Base-by-base conservation (phyloP, 768 basidiomycete genomes). In the Lactifluus volemus region DNA sequence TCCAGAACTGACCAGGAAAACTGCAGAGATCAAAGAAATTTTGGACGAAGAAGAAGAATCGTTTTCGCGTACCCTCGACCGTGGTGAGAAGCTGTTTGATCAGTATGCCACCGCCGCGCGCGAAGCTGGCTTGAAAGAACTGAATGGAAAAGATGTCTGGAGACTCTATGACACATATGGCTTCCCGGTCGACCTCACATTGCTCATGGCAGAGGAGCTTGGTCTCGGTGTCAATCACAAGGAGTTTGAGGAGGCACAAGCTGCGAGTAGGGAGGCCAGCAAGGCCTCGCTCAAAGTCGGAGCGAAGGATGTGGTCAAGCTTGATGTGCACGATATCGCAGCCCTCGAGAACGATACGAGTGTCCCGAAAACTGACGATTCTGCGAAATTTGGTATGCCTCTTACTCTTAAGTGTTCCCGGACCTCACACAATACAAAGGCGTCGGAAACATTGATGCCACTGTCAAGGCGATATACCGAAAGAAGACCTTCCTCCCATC, bases 41-140 rank as follows among this genome's bases (percentile, higher is more conserved):
- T 80, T 98, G 17, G 87, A 98, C 70, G 97, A 98, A 69, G 97
- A 99, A 73, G 97, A 99, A 70, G 90, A 90, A 66, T 97, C 95
- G 0, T 98, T 99, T 72, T 91, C 95, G 8, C 84, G 93, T n/a
- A 98, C 97, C 8, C 81, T 99, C 36, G 95, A 96, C 72, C 86
- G 97, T 32, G 97, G 97, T 36, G 97, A 99, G 77, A 92, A 86
- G 69, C 79, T 98, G 5, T 99, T 98, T 72, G 92, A 95, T 57
- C 84, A 89, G 67, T 97, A 92, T 72, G 89, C 88, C 21, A 69
- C 76, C 30, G 78, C 81, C 36, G 85, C 95, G 9, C 78, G 78
- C 65, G 80, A 85, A 55, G 75, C 79, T 51, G 86, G 85, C 8
- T 68, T 74, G 5, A 85, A 76, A 42, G 82, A 84, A 66, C 83